Conservation (phyloP, 768 basidiomycete genomes). For the Holtermannia corniformis region DNA sequence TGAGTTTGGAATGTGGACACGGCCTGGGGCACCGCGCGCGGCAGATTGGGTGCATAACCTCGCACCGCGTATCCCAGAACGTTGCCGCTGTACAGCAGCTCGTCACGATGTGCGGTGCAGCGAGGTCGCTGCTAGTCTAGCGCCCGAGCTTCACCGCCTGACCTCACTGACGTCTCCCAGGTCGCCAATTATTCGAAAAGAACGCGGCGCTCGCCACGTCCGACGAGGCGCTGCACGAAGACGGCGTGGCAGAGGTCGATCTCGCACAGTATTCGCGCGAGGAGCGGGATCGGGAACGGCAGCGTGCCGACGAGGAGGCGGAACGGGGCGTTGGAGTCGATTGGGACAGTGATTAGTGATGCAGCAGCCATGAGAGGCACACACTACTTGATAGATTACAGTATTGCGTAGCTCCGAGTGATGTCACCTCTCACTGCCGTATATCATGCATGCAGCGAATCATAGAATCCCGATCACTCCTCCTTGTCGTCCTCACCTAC, state of each 20-base stretch:
- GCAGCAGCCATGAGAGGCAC: too few species aligned
- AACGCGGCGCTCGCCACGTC: slow-evolving; percentile 59
- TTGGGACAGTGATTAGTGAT: slow-evolving; percentile 20
- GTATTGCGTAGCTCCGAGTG: too few species aligned
- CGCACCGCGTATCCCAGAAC: not conserved
- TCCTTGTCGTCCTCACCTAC: slow-evolving; percentile 18
- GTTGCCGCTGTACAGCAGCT: slow-evolving; percentile 5
- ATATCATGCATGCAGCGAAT: not conserved
- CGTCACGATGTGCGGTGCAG: slow-evolving; percentile 1
- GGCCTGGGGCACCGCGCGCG: too few species aligned
- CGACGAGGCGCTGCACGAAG: slow-evolving; percentile 64
- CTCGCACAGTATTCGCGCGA: slow-evolving; percentile 76
- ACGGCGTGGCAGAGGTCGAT: slow-evolving; percentile 82
- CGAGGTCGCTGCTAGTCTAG: not conserved
- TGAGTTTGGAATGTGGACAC: slow-evolving; percentile 38
- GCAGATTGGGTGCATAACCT: too few species aligned
- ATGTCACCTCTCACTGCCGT: too few species aligned
- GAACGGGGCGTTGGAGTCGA: slow-evolving; percentile 43
- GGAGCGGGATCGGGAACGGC: slow-evolving; percentile 43
- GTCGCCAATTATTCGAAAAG: slow-evolving; percentile 84
- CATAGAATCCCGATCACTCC: not conserved
- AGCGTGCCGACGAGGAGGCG: slow-evolving; percentile 58
- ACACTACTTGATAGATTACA: too few species aligned
- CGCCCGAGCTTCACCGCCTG: not conserved
- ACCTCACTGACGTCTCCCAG: slow-evolving; percentile 47